Conservation (phyloP, 1,284 basidiomycete genomes). For the Trametes sp. region DNA sequence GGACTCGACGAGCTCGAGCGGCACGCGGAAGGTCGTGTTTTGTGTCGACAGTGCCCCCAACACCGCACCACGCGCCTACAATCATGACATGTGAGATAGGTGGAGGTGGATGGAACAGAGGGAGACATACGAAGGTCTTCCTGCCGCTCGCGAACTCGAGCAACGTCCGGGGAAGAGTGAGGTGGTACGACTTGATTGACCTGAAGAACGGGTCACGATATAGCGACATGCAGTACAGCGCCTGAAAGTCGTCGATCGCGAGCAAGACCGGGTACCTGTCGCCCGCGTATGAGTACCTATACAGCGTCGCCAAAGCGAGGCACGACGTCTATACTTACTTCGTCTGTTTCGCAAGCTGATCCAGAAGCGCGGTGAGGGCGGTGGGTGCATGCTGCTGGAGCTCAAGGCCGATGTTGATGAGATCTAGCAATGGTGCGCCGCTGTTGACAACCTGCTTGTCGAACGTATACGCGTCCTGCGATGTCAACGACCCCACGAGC, state of each 20-base stretch:
- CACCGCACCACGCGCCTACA: conserved; percentile 66
- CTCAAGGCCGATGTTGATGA: conserved; percentile 68
- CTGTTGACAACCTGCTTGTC: conserved; percentile 55
- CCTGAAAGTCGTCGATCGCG: conserved; percentile 89
- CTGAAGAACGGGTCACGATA: conserved; percentile 86
- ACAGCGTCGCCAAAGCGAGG: background rate
- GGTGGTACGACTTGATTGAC: conserved; percentile 78
- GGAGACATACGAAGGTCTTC: conserved; percentile 65
- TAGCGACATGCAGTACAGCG: conserved; percentile 70
- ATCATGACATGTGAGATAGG: background rate
- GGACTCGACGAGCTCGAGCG: conserved; percentile 66
- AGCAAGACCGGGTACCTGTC: conserved; percentile 78
- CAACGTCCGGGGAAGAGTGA: conserved; percentile 81
- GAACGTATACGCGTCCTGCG: conserved; percentile 51
- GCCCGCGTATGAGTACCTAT: conserved; percentile 1
- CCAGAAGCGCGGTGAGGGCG: conserved; percentile 72
- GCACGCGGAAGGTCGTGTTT: conserved; percentile 59
- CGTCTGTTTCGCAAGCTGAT: conserved; percentile 72
- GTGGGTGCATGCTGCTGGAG: conserved; percentile 64
- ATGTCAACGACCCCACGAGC: conserved; percentile 50
- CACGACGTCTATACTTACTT: conserved; percentile 56
- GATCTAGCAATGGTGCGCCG: conserved; percentile 60
- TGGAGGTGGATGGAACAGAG: background rate
- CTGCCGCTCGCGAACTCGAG: conserved; percentile 81
- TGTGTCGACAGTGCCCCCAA: conserved; percentile 69